Base-by-base conservation (phyloP, 140 eudicot species). In the Anethum foeniculum region DNA sequence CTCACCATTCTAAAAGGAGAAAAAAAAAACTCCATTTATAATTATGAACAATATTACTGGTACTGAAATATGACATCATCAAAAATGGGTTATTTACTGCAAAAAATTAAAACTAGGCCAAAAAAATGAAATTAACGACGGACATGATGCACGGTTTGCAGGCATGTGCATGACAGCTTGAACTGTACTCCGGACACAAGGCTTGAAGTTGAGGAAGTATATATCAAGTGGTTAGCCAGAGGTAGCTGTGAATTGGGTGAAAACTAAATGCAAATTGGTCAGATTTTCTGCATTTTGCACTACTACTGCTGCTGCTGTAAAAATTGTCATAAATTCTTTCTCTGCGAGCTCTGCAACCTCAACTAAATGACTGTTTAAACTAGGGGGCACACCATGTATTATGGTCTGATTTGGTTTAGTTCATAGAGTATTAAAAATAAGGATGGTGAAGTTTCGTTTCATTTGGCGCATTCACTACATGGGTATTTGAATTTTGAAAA, bases 191-290 rank as follows among this genome's bases (percentile, higher is more conserved):
- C 68, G 68, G 68, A 60, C 32, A 60, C 68, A 7, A 7, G 69
- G 36, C 32, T 62, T 25, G 36, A 62, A 62, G 69, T 62, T 62
- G 69, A 27, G 15, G 34, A 25, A 58, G 36, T 25, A 62, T 47
- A 47, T 12, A 13, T 62, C 34, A 62, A 62, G 69, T n/a, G 6
- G 36, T 62, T 25, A 62, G 68, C 32, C 3, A 25, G 32, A n/a
- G 51, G 13, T 39, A 21, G 32, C 77, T 41, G 77, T 39, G 36
- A 46, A 25, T 72, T 72, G 77, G 77, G 52, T 72, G 77, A 41
- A 72, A 72, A 72, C 51, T 72, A 72, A 72, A 72, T 41, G 77
- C 77, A 23, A 41, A 72, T 41, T 41, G 69, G 77, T 72, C 77
- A 72, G 77, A 41, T 9, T 3, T 18, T 39, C 32, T 39, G 49